These are phyloP conservation scores for Trichoderma afroharzianum DNA, from an alignment of 2,329 filamentous ascomycete genomes.

Conservation along the genomic window DNA sequence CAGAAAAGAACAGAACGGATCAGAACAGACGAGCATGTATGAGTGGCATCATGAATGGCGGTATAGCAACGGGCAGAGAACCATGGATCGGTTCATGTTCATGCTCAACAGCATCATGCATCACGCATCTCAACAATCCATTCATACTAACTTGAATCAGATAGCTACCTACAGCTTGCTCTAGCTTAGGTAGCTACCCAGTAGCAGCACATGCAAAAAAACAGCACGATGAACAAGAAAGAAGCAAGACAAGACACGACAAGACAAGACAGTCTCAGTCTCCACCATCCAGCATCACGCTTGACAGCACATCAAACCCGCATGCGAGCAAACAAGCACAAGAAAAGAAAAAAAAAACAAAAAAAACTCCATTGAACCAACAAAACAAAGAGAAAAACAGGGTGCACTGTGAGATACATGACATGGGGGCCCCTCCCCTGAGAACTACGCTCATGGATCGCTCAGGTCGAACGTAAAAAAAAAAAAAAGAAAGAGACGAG, in stretches of 20 bases:
- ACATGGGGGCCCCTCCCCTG: background rate
- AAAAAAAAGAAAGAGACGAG: background rate
- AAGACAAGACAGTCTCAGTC: background rate
- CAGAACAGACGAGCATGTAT: background rate
- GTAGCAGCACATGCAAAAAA: background rate
- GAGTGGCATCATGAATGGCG: background rate
- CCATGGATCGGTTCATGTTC: background rate
- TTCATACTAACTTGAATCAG: background rate
- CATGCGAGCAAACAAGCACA: background rate
- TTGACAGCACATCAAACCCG: slow-evolving; percentile 11
- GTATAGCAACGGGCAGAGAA: background rate
- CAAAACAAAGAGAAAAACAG: background rate
- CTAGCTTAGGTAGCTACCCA: background rate
- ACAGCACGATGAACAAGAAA: background rate
- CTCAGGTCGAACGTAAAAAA: background rate
- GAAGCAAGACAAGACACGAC: background rate
- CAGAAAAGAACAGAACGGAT: background rate
- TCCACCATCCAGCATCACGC: background rate
- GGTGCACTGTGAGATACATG: slow-evolving; percentile 17
- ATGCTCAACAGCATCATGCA: background rate
- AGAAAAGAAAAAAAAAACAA: no score
- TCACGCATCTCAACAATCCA: background rate
- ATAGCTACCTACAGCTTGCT: background rate
- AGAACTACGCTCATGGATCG: slow-evolving; percentile 9
- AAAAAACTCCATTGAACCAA: background rate